Conservation (phyloP, 2,329 filamentous ascomycete species). For the Fusarium begoniae region DNA sequence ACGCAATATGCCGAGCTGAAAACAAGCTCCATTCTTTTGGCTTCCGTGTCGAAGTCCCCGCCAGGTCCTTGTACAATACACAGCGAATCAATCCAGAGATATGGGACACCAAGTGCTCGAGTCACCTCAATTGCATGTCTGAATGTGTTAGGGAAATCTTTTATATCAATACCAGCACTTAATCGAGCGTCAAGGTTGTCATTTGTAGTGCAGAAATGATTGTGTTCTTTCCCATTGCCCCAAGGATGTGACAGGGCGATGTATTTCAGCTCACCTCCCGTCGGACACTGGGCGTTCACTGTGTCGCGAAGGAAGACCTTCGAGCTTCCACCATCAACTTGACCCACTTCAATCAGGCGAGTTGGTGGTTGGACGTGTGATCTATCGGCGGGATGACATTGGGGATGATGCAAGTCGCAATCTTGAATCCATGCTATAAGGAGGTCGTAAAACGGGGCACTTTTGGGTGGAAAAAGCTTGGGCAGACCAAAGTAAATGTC, state of each 20-base stretch:
- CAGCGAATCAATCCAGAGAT: slow-evolving; percentile 17
- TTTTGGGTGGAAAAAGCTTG: background rate
- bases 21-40: background rate
- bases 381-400: background rate
- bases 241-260: slow-evolving; percentile 25
- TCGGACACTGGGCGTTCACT: background rate
- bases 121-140: slow-evolving; percentile 1
- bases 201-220: slow-evolving; percentile 16
- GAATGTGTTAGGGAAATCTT: background rate
- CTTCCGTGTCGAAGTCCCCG: background rate
- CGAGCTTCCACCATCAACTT: background rate
- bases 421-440: slow-evolving; percentile 12
- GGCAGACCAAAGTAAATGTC: slow-evolving; percentile 17
- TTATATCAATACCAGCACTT: background rate
- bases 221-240: background rate
- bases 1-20: slow-evolving; percentile 1
- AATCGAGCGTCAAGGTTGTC: background rate
- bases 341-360: slow-evolving; percentile 7
- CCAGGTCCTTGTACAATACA: slow-evolving; percentile 14
- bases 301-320: background rate
- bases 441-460: background rate
- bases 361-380: background rate
- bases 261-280: background rate
- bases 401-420: slow-evolving; percentile 5
- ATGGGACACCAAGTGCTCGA: background rate